Base-by-base conservation (phyloP, 2,329 filamentous ascomycete genomes). In the Aspergillus clavatus region DNA sequence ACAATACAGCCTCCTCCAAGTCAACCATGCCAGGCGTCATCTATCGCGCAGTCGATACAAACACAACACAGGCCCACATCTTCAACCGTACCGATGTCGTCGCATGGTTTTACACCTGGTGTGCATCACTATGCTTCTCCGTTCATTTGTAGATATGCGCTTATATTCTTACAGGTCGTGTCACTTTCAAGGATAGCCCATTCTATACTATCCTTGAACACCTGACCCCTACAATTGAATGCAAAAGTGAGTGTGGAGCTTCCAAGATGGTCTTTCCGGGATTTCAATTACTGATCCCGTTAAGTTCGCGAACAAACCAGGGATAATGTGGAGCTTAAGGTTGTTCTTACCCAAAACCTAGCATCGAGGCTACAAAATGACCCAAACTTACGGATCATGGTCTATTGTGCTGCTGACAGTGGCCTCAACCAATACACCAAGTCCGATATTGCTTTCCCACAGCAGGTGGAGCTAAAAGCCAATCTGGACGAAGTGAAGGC, bases 381-480 rank as follows among this genome's bases (percentile, higher is more conserved):
- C 50, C 72, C 76, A n/a, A 76, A 77, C 10, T 70, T 85, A 57
- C 80, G 83, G 40, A 76, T 95, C 33, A 84, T 96, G 79, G 76
- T 96, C 4, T 95, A 94, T 62, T 95, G 89, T 59, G 83, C 87
- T 3, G 73, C 75, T 1, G 84, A 88, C 45, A 70, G 68, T 19
- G 75, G 75, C 12, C 68, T 76, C 11, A 80, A 78, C 12, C 66
- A 73, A 2, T 86, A 87, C 51, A 65, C 68, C 14, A 69, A 72
- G 27, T 71, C 72, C 40, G 89, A 97, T 50, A 83, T 98, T 43
- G 74, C 87, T 0, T 98, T 98, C 54, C 93, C 93, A 1, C 83
- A 91, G 57, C 89, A 96, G 69, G 86, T 93, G 24, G 93, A 98
- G 64, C 78, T 98, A 46, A 91, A 89, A 63, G 81, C 95, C 45